Evolutionary conservation across 441 rosid species (phyloP), one percentile per base, ranked within the genome.

Genomic region (Pelargonium cotyledonis): DNA sequence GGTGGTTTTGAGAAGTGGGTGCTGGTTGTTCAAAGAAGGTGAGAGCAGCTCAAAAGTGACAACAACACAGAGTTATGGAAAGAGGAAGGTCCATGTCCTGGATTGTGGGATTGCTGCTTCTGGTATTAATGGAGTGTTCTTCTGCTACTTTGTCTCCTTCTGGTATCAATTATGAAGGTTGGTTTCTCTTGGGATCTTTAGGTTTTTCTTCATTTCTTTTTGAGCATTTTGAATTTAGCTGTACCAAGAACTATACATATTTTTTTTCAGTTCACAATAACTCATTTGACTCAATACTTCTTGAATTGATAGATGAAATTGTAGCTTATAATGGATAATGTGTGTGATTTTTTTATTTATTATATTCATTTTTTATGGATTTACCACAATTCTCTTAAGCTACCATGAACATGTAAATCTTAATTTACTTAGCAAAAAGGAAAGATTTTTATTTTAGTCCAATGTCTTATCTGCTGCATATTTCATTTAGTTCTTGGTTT

Each of bases 111-210:
- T 53, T 53, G 6, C 60, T 53, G 19, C 60, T 53, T 15, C 60
- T 53, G 16, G 19, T 18, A 53, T 53, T 53, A 18, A 53, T 53
- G 60, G 60, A 53, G 60, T 15, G 18, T 15, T 53, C 60, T 15
- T 53, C 60, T 53, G 60, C 60, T 15, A 53, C 60, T 15, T 18
- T 53, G 60, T 53, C 60, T 53, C 60, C 60, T 53, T n/a, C 60
- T 53, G 60, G 60, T 53, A 53, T 53, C 19, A 53, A 53, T 18
- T 53, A 53, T 53, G 60, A 53, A 53, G 60, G 60, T 53, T 53
- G 4, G 60, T 53, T 53, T 53, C 60, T 53, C 60, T 53, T 53
- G 21, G 16, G 60, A 53, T 53, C 21, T 15, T 14, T 15, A 53
- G 18, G 21, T 53, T 53, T 15, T n/a, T 53, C 16, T 15, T 18